Evolutionary conservation across 108 stramenopile species (phyloP).

Genomic region (Cyclostephanos tholiformis): DNA sequence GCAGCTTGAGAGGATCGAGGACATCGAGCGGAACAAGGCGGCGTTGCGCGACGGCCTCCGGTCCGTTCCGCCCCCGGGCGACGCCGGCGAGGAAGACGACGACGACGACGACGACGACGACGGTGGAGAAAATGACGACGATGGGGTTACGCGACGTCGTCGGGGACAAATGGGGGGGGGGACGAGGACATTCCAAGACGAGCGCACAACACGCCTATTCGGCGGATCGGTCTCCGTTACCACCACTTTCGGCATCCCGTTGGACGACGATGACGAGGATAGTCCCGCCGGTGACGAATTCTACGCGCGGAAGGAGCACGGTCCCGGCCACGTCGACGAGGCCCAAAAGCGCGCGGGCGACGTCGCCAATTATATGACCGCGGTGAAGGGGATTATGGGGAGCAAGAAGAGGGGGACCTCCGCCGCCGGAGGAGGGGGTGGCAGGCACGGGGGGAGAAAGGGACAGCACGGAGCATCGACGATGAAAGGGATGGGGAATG

Average conservation of each 20-base stretch:
- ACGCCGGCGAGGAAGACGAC: conserved; percentile 10
- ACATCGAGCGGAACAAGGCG: conserved; percentile 71
- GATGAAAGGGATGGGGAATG: conserved; percentile 83
- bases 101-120: conserved; percentile 30
- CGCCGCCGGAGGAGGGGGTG: background rate
- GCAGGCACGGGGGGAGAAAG: conserved; percentile 50
- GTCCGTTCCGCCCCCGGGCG: background rate
- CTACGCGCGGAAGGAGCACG: conserved; percentile 34
- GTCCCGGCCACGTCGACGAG: conserved; percentile 47
- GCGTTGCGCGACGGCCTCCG: conserved; percentile 28
- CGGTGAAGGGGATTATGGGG: conserved; percentile 72
- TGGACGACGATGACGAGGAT: conserved; percentile 58
- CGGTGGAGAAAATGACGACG: conserved; percentile 16
- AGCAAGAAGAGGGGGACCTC: conserved; percentile 46
- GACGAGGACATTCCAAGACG: conserved; percentile 63
- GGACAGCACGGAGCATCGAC: conserved; percentile 82
- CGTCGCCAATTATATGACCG: conserved; percentile 64
- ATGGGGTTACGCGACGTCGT: conserved; percentile 10
- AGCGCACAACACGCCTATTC: conserved; percentile 61
- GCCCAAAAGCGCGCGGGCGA: conserved; percentile 74
- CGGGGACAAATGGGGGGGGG: conserved; percentile 23
- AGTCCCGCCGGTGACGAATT: conserved; percentile 27
- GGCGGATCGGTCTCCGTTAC: conserved; percentile 83
- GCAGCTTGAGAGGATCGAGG: conserved; percentile 61
- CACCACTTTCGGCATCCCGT: conserved; percentile 63